Percentiles rank a stretch among this genome's conserved stretches.
Evolutionary conservation across 2,329 filamentous ascomycete species (phyloP).

Genomic region (Daldinia sp.): DNA sequence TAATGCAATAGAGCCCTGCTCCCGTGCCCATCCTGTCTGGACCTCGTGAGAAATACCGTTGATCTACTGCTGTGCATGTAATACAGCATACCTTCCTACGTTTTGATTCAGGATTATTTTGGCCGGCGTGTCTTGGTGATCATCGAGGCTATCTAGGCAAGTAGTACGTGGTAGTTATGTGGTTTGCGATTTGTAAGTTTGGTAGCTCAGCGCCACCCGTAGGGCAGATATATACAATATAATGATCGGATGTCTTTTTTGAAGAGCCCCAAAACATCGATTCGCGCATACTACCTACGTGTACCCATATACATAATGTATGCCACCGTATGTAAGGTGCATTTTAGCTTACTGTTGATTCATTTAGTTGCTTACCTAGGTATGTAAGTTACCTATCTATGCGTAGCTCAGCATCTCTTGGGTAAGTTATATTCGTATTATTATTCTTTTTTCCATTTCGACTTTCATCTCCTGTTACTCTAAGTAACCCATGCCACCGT

Average conservation of each 20-base stretch:
- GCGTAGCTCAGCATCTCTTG: conserved; percentile 6
- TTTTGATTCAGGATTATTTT: conserved; percentile 11
- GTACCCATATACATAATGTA: neutral
- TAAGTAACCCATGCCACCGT: too few relatives aligned
- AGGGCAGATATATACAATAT: neutral
- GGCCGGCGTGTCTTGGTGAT: too few relatives aligned
- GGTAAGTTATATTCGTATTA: neutral
- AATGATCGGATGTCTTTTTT: conserved; percentile 7
- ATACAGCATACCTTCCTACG: neutral
- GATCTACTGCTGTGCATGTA: neutral
- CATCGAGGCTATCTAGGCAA: too few relatives aligned
- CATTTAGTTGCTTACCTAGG: neutral
- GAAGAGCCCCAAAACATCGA: conserved; percentile 17
- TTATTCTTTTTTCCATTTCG: too few relatives aligned
- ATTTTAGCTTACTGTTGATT: neutral
- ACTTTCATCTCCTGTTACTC: too few relatives aligned
- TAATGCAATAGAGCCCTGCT: conserved; percentile 4
- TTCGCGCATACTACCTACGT: neutral
- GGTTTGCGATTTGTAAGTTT: neutral
- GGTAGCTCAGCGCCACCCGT: neutral
- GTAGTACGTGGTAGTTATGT: too few relatives aligned
- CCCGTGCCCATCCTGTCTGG: conserved; percentile 23
- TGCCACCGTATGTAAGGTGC: neutral
- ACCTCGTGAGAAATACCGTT: conserved; percentile 2
- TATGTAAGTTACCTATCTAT: neutral